Evolutionary conservation across 164 flowering plant species (phyloP).

Genomic region (Pachysandra terminalis): DNA sequence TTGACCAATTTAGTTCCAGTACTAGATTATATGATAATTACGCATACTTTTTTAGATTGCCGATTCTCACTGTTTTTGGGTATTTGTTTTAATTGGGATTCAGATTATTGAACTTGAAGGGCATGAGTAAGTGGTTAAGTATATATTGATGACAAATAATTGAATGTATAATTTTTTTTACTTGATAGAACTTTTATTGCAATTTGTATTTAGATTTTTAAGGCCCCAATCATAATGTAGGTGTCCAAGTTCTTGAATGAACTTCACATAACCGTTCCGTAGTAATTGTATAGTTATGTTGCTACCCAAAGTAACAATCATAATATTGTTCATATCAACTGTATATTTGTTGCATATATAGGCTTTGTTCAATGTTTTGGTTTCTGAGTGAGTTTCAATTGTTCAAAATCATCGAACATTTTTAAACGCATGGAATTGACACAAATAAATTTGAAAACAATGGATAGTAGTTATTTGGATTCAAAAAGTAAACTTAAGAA

Average conservation of each 20-base stretch:
- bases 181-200: neutral
- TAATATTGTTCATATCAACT: too few species aligned
- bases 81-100: neutral
- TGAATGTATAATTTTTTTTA: neutral
- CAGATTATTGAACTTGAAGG: neutral
- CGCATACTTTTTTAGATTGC: too few species aligned
- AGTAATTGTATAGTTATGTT: too few species aligned
- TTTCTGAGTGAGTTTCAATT: too few species aligned
- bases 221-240: neutral
- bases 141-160: neutral
- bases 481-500: too few species aligned
- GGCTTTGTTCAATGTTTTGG: neutral
- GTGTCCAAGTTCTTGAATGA: neutral
- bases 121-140: neutral
- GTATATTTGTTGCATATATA: neutral
- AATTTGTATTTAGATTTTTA: neutral
- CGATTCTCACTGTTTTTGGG: neutral
- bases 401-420: too few species aligned
- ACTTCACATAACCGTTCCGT: too few species aligned
- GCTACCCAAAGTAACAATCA: too few species aligned
- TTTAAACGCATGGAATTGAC: too few species aligned
- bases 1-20: slow-evolving; percentile 1
- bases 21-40: neutral
- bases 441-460: too few species aligned
- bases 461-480: too few species aligned